Evolutionary conservation across 1,139 yeast species (phyloP), one percentile per base, ranked within the genome.

Genomic region (Sugiyamaella novakii): DNA sequence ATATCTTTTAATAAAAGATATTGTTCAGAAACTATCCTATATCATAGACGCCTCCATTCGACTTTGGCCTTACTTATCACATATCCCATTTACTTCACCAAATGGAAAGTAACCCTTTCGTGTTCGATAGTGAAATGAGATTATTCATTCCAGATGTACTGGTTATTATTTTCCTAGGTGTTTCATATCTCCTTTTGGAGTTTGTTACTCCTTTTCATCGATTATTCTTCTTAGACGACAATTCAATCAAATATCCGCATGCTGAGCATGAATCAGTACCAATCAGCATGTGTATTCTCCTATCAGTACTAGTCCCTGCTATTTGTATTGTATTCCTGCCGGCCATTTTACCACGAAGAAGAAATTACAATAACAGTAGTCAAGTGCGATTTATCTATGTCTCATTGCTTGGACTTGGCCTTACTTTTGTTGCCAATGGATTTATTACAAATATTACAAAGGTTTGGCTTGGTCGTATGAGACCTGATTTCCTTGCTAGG

Each of bases 401-500:
- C 17, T 68, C 79, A 2, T 47, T 76, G 1, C 61, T 78, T 34
- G 81, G 80, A 1, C 67, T 79, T 35, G 61, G 67, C 19, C 59
- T 76, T 12, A 65, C 79, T 1, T 63, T 75, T 43, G 57, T 69
- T 3, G 53, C 75, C 35, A 74, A 74, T 25, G 74, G 75, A 5
- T 72, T 77, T 6, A 54, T 79, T 36, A 78, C 84, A 24, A 81
- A 81, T 58, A 67, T 80, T 25, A 64, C 84, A 49, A 87, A 87
- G 65, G 78, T 79, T 54, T 79, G 87, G 82, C 79, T 87, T 33
- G 92, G 89, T n/a, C 73, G 87, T 57, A 87, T 85, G 35, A 71
- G 95, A 33, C 95, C 95, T 0, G 95, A 87, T 64, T 85, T 87
- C 59, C 66, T 87, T 25, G 81, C 79, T 4, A 68, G 95, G 45